Evolutionary conservation across 257 asterid genomes (phyloP).

Genomic region (Perilla frutescens): DNA sequence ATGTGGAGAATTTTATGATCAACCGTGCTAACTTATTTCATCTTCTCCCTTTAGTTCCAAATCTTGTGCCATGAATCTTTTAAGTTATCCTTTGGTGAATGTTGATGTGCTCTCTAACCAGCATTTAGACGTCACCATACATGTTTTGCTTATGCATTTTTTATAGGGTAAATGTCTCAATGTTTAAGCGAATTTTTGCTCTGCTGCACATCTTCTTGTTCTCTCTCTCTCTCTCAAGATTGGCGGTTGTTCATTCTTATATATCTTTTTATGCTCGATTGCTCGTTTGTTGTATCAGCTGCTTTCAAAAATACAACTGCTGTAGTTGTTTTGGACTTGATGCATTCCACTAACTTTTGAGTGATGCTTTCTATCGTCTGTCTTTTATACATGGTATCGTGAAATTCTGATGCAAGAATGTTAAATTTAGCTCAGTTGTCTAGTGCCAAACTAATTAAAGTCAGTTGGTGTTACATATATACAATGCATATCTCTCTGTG

Average conservation of each 20-base stretch:
- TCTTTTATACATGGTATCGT: background rate
- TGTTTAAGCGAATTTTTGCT: background rate
- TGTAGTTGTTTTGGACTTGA: background rate
- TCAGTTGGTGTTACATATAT: constrained; percentile 10
- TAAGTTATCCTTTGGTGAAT: background rate
- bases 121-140: background rate
- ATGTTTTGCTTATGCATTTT: background rate
- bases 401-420: background rate
- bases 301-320: background rate
- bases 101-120: background rate
- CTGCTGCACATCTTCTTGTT: background rate
- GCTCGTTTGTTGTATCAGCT: background rate
- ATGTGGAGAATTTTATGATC: constrained; percentile 77
- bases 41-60: background rate
- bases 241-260: too few relatives aligned
- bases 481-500: background rate
- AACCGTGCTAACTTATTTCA: constrained; percentile 64
- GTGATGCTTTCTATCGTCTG: background rate
- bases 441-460: too few relatives aligned
- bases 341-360: background rate
- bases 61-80: background rate
- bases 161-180: background rate
- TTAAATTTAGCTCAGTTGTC: too few relatives aligned
- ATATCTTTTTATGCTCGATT: background rate
- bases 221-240: too few relatives aligned